Percentiles rank a stretch among this genome's conserved stretches.
These are phyloP conservation scores for Barnettozyma vustinii DNA, from an alignment of 805 yeast genomes.

Conservation along the genomic window DNA sequence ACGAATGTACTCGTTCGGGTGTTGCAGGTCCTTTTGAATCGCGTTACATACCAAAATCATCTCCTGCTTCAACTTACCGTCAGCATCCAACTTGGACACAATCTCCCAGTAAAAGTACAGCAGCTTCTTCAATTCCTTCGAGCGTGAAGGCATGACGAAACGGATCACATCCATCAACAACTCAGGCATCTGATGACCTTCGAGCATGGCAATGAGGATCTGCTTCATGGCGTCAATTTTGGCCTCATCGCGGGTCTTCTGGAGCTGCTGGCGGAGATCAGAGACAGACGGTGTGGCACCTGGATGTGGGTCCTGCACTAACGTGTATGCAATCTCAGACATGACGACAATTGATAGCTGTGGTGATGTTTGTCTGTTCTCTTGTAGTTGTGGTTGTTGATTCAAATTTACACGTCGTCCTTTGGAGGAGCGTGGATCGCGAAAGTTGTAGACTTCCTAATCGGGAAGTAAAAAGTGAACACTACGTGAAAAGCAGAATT, in stretches of 20 bases:
- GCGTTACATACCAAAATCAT: slow-evolving; percentile 99
- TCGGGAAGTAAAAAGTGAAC: slow-evolving; percentile 3
- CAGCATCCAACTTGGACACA: slow-evolving; percentile 82
- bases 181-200: slow-evolving; percentile 90
- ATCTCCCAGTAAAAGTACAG: slow-evolving; percentile 97
- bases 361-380: background rate
- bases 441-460: slow-evolving; percentile 8
- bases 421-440: background rate
- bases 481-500: background rate
- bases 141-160: slow-evolving; percentile 92
- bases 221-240: slow-evolving; percentile 88
- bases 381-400: background rate
- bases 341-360: slow-evolving; percentile 1
- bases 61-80: slow-evolving; percentile 93
- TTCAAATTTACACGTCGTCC: slow-evolving; percentile 1
- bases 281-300: slow-evolving; percentile 53
- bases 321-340: slow-evolving; percentile 56
- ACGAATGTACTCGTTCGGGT: slow-evolving; percentile 94
- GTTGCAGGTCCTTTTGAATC: slow-evolving; percentile 93
- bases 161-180: slow-evolving; percentile 94
- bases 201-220: slow-evolving; percentile 79
- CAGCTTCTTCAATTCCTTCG: slow-evolving; percentile 86
- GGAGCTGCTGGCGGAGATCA: slow-evolving; percentile 74
- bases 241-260: slow-evolving; percentile 83
- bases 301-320: slow-evolving; percentile 72